phyloP scores from a whole-genome alignment of 495 filamentous ascomycete species.

The Polyplosphaeria fusca region DNA sequence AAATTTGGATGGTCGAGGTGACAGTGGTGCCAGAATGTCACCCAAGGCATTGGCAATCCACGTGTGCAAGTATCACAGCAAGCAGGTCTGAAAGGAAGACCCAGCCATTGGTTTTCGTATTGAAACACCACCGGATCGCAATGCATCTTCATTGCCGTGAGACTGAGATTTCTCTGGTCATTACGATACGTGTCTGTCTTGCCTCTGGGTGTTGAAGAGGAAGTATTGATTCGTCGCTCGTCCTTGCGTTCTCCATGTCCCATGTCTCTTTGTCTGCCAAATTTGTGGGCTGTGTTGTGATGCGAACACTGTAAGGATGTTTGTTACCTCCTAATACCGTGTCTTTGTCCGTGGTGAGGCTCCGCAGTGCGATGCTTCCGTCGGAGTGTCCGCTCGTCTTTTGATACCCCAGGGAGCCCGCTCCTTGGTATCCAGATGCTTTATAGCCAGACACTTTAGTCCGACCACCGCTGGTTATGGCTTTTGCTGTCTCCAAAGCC shows the following conservation, averaged over 20 bases:
- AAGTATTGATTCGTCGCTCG: conserved; percentile 20
- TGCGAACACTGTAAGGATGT: conserved; percentile 21
- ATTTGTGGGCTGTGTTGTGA: conserved; percentile 6
- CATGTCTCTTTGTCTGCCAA: conserved; percentile 18
- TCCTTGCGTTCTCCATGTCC: conserved; percentile 23
- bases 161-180: conserved; percentile 34
- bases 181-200: conserved; percentile 21
- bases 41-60: no score
- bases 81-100: no score
- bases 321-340: not conserved
- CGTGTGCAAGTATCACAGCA: no score
- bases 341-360: conserved; percentile 9
- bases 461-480: conserved; percentile 26
- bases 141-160: no score
- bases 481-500: conserved; percentile 29
- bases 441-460: conserved; percentile 14
- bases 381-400: conserved; percentile 15
- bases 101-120: no score
- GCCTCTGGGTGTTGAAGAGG: conserved; percentile 17
- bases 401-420: conserved; percentile 26
- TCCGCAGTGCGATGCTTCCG: conserved; percentile 21
- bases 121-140: no score
- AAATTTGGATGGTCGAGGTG: no score
- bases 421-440: conserved; percentile 3
- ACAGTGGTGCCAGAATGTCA: no score